A percentile compares a stretch with the other conserved stretches of the same genome.
Evolutionary conservation across 768 basidiomycete species (phyloP).

Genomic region (Calocybe cyanea): DNA sequence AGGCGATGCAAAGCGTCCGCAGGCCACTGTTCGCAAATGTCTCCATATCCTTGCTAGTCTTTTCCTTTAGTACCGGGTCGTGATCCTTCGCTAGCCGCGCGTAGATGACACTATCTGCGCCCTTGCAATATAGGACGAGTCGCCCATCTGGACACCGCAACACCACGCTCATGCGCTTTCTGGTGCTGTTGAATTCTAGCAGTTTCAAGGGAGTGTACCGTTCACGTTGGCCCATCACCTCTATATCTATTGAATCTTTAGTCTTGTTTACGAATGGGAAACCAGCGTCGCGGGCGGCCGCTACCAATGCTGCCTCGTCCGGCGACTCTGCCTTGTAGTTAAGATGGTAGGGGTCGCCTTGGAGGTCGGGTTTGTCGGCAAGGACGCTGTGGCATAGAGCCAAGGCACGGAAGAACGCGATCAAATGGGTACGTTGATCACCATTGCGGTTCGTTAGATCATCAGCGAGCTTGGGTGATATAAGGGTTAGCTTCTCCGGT

Average conservation of each 20-base stretch:
- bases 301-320: constrained; percentile 92
- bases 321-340: constrained; percentile 97
- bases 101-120: constrained; percentile 96
- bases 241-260: constrained; percentile 78
- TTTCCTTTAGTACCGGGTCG: constrained; percentile 67
- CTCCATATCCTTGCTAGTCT: constrained; percentile 87
- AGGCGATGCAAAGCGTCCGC: constrained; percentile 88
- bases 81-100: constrained; percentile 76
- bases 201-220: constrained; percentile 74
- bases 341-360: constrained; percentile 55
- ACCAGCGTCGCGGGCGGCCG: constrained; percentile 87
- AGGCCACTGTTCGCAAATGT: constrained; percentile 89
- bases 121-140: constrained; percentile 88
- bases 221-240: constrained; percentile 88
- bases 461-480: constrained; percentile 81
- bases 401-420: constrained; percentile 92
- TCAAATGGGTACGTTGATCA: constrained; percentile 61
- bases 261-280: constrained; percentile 83
- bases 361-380: constrained; percentile 67
- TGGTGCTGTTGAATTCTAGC: constrained; percentile 90
- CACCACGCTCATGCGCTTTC: constrained; percentile 95
- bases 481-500: constrained; percentile 76
- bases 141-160: constrained; percentile 81
- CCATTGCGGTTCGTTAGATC: constrained; percentile 63
- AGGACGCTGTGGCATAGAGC: constrained; percentile 92